A percentile compares a stretch with the other conserved stretches of the same genome.
These are phyloP conservation scores for Pseudocercospora pini-densiflorae DNA, from an alignment of 2,329 filamentous ascomycete species.

Conservation along the genomic window DNA sequence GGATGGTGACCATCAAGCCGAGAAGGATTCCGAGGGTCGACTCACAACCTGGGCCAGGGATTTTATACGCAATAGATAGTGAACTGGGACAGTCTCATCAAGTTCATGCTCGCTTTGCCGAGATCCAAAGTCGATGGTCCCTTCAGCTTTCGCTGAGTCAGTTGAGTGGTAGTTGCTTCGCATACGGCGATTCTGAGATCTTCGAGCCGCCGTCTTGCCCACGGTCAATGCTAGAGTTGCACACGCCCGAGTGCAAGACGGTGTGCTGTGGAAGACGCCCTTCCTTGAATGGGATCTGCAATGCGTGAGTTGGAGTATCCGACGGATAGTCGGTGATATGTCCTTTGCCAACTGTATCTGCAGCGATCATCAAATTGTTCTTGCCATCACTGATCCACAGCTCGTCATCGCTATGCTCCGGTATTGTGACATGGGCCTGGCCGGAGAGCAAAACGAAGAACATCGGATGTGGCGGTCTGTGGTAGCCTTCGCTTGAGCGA, in stretches of 20 bases:
- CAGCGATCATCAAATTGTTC: conserved; percentile 39
- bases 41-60: neutral
- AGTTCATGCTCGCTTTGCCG: too few species aligned
- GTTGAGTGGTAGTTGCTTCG: too few species aligned
- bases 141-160: too few species aligned
- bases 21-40: neutral
- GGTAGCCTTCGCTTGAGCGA: conserved; percentile 46
- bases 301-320: conserved; percentile 31
- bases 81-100: too few species aligned
- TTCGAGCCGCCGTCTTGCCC: too few species aligned
- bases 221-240: neutral
- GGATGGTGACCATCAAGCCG: conserved; percentile 18
- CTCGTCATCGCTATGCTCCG: conserved; percentile 42
- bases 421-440: conserved; percentile 48
- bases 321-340: conserved; percentile 37
- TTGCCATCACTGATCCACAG: conserved; percentile 44
- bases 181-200: too few species aligned
- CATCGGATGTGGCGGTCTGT: conserved; percentile 46
- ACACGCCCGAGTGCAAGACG: conserved; percentile 4
- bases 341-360: conserved; percentile 33
- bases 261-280: conserved; percentile 23
- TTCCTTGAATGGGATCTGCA: conserved; percentile 36
- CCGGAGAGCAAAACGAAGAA: conserved; percentile 46
- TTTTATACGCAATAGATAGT: too few species aligned
- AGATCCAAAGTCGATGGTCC: too few species aligned